phyloP scores from a whole-genome alignment of 306 rosid genomes.

The Acacia acuminata region DNA sequence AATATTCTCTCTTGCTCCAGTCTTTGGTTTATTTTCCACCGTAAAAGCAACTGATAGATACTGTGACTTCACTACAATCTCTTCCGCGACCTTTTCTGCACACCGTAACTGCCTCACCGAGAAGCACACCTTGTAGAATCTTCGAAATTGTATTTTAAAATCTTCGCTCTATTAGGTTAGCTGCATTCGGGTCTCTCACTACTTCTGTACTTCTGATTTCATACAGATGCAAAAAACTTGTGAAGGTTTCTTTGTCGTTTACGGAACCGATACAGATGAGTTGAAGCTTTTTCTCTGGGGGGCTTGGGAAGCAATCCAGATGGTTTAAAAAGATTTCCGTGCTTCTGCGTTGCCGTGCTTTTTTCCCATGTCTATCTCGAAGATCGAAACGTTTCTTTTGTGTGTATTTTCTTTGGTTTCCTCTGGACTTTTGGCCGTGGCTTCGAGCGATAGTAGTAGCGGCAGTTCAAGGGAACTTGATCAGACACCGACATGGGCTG shows the following conservation, averaged over 20 bases:
- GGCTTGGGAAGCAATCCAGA: background rate
- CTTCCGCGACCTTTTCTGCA: background rate
- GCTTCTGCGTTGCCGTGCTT: background rate
- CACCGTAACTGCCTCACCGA: background rate
- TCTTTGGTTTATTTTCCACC: background rate
- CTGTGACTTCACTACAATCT: background rate
- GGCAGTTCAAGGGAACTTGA: conserved; percentile 53
- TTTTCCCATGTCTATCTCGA: conserved; percentile 19
- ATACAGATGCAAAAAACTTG: conserved; percentile 24
- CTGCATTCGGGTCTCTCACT: background rate
- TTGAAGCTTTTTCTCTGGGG: conserved; percentile 11
- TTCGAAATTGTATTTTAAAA: background rate
- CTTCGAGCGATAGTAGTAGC: conserved; percentile 39
- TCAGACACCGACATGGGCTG: conserved; percentile 95
- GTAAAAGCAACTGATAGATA: background rate
- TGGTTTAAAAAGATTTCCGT: background rate
- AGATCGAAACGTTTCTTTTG: conserved; percentile 21
- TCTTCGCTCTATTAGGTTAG: background rate
- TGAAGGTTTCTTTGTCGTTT: background rate
- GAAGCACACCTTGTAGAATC: background rate
- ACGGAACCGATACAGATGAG: conserved; percentile 7
- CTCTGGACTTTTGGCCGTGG: conserved; percentile 41
- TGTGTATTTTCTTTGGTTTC: conserved; percentile 27
- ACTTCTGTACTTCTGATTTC: background rate
- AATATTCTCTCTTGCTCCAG: background rate